Percentiles rank a stretch among this genome's conserved stretches.
Conservation (phyloP, 768 basidiomycete genomes). For the Tylopilus rubrobrunneus region DNA sequence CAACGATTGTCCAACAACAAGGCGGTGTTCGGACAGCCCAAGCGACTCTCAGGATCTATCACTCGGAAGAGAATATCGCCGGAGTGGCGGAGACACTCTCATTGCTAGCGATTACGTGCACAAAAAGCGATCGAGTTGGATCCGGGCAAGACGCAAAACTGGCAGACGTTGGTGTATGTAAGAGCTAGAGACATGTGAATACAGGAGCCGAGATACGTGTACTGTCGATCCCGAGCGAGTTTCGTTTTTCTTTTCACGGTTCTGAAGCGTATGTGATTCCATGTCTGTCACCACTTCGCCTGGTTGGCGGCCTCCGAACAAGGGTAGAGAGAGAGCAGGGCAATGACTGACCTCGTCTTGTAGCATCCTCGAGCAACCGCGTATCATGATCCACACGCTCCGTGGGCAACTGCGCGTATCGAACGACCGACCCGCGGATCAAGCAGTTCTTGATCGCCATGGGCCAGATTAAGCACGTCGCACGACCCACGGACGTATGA, state of each 20-base stretch:
- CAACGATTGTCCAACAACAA: constrained; percentile 46
- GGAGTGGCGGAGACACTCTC: constrained; percentile 41
- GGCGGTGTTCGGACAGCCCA: constrained; percentile 40
- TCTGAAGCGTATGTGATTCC: background rate
- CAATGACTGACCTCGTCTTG: constrained; percentile 69
- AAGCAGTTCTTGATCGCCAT: constrained; percentile 99
- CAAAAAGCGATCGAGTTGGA: constrained; percentile 62
- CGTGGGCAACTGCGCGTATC: constrained; percentile 92
- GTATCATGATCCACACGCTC: constrained; percentile 80
- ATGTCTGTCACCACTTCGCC: constrained; percentile 32
- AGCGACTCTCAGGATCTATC: constrained; percentile 41
- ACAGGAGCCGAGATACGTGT: constrained; percentile 3
- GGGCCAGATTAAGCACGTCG: background rate
- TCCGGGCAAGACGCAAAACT: constrained; percentile 44
- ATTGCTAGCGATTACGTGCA: constrained; percentile 52
- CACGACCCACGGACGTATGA: background rate
- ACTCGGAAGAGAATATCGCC: constrained; percentile 31
- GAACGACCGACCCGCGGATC: constrained; percentile 96
- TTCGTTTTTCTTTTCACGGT: background rate
- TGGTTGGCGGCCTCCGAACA: constrained; percentile 39
- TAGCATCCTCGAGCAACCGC: constrained; percentile 93
- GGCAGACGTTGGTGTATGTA: constrained; percentile 61
- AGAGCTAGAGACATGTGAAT: constrained; percentile 29
- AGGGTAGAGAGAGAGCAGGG: background rate
- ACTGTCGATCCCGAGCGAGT: background rate